A percentile compares a stretch with the other conserved stretches of the same genome.
Conservation (phyloP, 305 asterid species). For the Solanum aculeatissimum region DNA sequence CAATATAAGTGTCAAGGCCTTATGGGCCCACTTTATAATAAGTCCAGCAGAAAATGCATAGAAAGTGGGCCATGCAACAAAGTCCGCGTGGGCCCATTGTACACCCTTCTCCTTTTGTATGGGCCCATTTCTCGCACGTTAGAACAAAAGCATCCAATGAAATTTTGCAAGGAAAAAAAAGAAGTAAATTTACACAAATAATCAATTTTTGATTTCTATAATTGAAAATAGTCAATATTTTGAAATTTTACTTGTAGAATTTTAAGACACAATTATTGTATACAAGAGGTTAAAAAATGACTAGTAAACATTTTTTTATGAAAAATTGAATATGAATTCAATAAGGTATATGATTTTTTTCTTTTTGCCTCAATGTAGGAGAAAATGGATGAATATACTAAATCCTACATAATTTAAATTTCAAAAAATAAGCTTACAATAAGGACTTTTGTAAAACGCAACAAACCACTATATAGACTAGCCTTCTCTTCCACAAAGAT, state of each 20-base stretch:
- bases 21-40: neutral
- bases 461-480: too few species aligned
- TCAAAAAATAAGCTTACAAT: too few species aligned
- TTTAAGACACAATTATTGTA: neutral
- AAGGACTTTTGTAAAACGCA: too few species aligned
- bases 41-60: neutral
- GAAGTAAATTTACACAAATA: neutral
- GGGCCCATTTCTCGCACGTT: neutral
- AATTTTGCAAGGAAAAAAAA: neutral
- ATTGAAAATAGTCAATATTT: neutral
- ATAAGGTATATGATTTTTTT: neutral
- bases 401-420: too few species aligned
- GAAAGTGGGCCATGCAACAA: neutral
- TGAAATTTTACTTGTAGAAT: neutral
- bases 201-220: neutral
- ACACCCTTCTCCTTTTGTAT: neutral
- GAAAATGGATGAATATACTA: neutral
- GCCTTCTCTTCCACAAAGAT: too few species aligned
- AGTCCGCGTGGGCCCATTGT: neutral
- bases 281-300: neutral
- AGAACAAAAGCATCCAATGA: neutral
- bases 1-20: neutral
- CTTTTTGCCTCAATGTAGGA: neutral
- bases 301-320: neutral
- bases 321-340: neutral